Evolutionary conservation across 108 stramenopile species (phyloP).

Genomic region (Fistulifera pelliculosa): DNA sequence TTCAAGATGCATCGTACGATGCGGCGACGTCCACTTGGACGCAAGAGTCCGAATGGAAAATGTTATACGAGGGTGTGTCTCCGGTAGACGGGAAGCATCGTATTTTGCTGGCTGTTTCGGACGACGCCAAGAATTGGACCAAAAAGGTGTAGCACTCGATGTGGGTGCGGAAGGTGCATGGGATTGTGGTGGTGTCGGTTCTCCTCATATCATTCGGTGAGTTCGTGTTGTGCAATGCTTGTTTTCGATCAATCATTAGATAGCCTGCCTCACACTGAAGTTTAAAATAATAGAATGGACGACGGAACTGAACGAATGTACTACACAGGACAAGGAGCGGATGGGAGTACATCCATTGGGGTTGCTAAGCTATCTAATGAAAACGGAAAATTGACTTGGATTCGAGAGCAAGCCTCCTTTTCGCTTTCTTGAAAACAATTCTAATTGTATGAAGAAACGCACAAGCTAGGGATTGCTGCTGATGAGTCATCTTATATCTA

Average conservation of each 20-base stretch:
- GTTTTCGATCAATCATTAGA: too few species aligned
- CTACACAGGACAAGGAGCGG: constrained; percentile 67
- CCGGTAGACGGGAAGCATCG: constrained; percentile 64
- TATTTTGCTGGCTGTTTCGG: constrained; percentile 61
- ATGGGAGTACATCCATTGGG: constrained; percentile 72
- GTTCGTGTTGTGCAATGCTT: too few species aligned
- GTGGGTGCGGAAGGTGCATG: constrained; percentile 50
- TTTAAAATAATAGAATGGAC: too few species aligned
- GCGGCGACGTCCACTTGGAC: constrained; percentile 39
- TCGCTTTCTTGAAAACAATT: constrained; percentile 16
- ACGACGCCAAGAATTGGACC: constrained; percentile 56
- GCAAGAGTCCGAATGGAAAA: constrained; percentile 39
- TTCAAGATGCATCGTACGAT: constrained; percentile 46
- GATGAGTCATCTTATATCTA: too few species aligned
- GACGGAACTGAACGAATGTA: constrained; percentile 84
- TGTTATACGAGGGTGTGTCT: constrained; percentile 79
- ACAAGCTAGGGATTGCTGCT: too few species aligned
- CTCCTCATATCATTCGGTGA: constrained; percentile 66
- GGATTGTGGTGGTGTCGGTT: constrained; percentile 72
- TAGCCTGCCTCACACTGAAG: too few species aligned
- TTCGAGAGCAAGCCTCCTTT: constrained; percentile 35
- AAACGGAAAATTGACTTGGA: constrained; percentile 15
- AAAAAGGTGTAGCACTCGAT: constrained; percentile 67
- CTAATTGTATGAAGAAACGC: too few species aligned
- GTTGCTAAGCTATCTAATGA: constrained; percentile 35